phyloP scores from a whole-genome alignment of 169 alveolate genomes.

The Cryptosporidium sp. region DNA sequence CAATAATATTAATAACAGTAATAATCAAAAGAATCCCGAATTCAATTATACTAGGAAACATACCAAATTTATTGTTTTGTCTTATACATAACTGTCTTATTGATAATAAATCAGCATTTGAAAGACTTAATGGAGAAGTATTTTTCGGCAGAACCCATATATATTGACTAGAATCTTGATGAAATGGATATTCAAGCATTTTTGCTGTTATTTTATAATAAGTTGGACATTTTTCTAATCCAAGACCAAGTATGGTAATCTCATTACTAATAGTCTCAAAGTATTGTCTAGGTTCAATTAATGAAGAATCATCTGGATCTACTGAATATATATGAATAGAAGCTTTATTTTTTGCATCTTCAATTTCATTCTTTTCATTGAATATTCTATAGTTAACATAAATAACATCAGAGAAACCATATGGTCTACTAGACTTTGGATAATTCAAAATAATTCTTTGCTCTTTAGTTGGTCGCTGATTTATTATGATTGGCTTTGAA shows the following conservation, averaged over 20 bases:
- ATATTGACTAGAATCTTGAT: slow-evolving; percentile 28
- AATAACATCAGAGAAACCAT: slow-evolving; percentile 39
- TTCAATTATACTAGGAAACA: slow-evolving; percentile 38
- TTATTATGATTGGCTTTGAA: slow-evolving; percentile 42
- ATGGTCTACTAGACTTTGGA: slow-evolving; percentile 54
- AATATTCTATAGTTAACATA: slow-evolving; percentile 24
- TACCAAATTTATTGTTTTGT: slow-evolving; percentile 55
- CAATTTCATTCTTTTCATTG: background rate
- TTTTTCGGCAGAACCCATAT: slow-evolving; percentile 57
- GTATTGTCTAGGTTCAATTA: slow-evolving; percentile 23
- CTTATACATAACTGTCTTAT: slow-evolving; percentile 19
- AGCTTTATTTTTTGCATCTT: background rate
- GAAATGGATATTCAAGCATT: slow-evolving; percentile 29
- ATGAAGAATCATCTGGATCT: slow-evolving; percentile 18
- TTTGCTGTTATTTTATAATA: slow-evolving; percentile 16
- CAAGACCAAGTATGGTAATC: slow-evolving; percentile 23
- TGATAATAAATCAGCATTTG: slow-evolving; percentile 33
- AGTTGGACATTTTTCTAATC: slow-evolving; percentile 12
- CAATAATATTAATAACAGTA: slow-evolving; percentile 13
- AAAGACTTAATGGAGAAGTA: background rate
- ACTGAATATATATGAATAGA: slow-evolving; percentile 49
- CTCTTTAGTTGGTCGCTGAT: background rate
- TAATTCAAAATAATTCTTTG: slow-evolving; percentile 18
- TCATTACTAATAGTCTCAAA: slow-evolving; percentile 23
- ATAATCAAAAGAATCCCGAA: slow-evolving; percentile 1